Percentiles rank a stretch among this genome's conserved stretches.
These are phyloP conservation scores for Aspergillus panamensis DNA, from an alignment of 495 filamentous ascomycete species.

Conservation along the genomic window DNA sequence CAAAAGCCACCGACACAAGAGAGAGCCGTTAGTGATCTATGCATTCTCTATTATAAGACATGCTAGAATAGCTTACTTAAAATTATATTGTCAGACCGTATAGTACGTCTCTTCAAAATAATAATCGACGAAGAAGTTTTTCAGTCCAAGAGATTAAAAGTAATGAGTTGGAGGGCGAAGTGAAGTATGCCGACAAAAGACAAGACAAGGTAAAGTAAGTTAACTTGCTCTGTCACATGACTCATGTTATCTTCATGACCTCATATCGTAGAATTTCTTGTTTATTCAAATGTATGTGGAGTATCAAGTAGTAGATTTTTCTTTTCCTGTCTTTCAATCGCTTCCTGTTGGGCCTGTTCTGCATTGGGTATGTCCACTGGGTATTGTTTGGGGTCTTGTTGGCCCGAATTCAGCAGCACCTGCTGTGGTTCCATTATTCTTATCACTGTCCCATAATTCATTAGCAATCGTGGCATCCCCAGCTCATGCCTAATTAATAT, in stretches of 20 bases:
- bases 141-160: slow-evolving; percentile 5
- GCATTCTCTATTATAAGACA: neutral
- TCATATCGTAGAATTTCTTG: too few species aligned
- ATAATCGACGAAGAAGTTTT: slow-evolving; percentile 7
- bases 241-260: too few species aligned
- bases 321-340: neutral
- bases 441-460: neutral
- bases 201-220: too few species aligned
- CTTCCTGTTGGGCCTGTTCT: neutral
- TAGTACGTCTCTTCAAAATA: neutral
- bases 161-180: slow-evolving; percentile 9
- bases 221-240: too few species aligned
- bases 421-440: neutral
- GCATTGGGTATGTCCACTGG: neutral
- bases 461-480: neutral
- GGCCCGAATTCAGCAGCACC: neutral
- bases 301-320: neutral
- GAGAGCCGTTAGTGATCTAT: neutral
- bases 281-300: too few species aligned
- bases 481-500: too few species aligned
- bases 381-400: neutral
- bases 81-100: slow-evolving; percentile 1
- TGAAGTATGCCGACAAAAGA: too few species aligned
- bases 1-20: neutral
- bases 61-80: slow-evolving; percentile 8